phyloP scores from a whole-genome alignment of 352 stramenopile species.

The Phytophthora sp. region DNA sequence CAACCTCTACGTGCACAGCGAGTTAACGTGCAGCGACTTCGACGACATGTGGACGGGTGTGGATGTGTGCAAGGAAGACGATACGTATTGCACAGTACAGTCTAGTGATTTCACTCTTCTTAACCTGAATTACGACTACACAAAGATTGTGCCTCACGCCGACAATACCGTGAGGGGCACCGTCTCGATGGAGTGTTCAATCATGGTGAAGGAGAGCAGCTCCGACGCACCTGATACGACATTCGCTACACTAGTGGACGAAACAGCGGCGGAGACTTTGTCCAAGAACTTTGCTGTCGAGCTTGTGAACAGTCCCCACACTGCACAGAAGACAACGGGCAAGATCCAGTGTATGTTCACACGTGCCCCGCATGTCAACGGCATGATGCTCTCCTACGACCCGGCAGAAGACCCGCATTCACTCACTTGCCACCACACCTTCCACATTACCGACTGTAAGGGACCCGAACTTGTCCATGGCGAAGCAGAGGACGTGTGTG shows the following conservation, averaged over 20 bases:
- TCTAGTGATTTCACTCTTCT: too few relatives aligned
- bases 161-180: too few relatives aligned
- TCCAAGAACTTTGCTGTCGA: conserved; percentile 50
- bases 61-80: too few relatives aligned
- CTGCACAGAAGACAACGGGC: conserved; percentile 37
- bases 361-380: conserved; percentile 5
- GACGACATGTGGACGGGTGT: conserved; percentile 25
- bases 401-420: conserved; percentile 12
- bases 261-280: conserved; percentile 1
- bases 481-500: conserved; percentile 31
- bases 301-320: conserved; percentile 48
- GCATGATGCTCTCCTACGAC: too few relatives aligned
- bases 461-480: conserved; percentile 41
- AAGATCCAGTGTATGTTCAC: conserved; percentile 50
- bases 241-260: not conserved
- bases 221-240: not conserved
- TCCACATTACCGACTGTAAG: conserved; percentile 61
- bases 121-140: conserved; percentile 15
- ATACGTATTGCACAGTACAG: too few relatives aligned
- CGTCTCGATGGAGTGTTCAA: conserved; percentile 9
- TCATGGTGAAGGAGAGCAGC: conserved; percentile 10
- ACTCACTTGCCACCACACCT: conserved; percentile 44
- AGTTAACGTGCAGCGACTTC: conserved; percentile 22
- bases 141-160: conserved; percentile 4
- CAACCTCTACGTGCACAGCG: conserved; percentile 44